Evolutionary conservation across 202 grass and related monocot species (phyloP).

Genomic region (Saccharum hybrid): DNA sequence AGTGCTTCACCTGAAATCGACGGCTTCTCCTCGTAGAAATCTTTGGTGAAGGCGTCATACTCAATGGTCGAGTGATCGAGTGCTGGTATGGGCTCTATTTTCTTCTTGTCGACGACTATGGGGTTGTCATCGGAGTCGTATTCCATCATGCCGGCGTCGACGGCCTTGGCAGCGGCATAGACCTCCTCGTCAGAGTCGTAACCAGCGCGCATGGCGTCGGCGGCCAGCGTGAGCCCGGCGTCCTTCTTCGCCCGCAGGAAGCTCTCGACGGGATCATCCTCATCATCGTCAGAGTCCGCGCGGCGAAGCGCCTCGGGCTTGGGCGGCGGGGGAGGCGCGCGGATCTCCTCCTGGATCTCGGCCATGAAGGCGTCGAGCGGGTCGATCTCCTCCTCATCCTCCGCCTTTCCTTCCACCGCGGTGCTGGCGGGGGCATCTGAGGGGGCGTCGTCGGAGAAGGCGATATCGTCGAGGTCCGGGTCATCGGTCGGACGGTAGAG

Average conservation of each 20-base stretch:
- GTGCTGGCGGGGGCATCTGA: slow-evolving; percentile 20
- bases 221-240: slow-evolving; percentile 66
- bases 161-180: slow-evolving; percentile 92
- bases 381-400: slow-evolving; percentile 71
- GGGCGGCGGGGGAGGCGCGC: slow-evolving; percentile 58
- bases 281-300: slow-evolving; percentile 61
- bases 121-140: slow-evolving; percentile 96
- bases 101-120: slow-evolving; percentile 90
- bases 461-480: slow-evolving; percentile 87
- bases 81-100: slow-evolving; percentile 87
- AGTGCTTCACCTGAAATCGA: slow-evolving; percentile 75
- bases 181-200: slow-evolving; percentile 98
- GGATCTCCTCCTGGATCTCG: slow-evolving; percentile 89
- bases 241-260: slow-evolving; percentile 96
- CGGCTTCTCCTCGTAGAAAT: slow-evolving; percentile 91
- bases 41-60: slow-evolving; percentile 82
- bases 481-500: slow-evolving; percentile 79
- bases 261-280: slow-evolving; percentile 87
- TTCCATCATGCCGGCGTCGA: slow-evolving; percentile 88
- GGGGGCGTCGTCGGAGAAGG: slow-evolving; percentile 65
- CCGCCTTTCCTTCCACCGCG: neutral
- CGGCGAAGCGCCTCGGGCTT: slow-evolving; percentile 66
- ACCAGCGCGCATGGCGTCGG: slow-evolving; percentile 83
- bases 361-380: slow-evolving; percentile 97
- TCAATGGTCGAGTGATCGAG: slow-evolving; percentile 81